Evolutionary conservation across 139 green algal genomes (phyloP).

Genomic region (Nannochloris sp.): DNA sequence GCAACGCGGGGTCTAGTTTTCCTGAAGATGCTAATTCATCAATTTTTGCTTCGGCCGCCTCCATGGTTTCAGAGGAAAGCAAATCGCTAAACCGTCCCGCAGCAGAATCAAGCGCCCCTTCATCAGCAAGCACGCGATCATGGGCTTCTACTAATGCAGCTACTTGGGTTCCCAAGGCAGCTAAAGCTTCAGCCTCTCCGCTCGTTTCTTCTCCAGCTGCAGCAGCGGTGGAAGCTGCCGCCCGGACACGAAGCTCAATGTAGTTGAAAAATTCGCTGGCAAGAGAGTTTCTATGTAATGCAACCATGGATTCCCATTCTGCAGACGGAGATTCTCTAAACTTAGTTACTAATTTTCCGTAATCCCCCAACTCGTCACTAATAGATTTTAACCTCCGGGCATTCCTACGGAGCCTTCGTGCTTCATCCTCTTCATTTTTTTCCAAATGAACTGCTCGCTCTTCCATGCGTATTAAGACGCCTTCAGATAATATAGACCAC

Average conservation of each 20-base stretch:
- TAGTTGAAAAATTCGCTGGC: slow-evolving; percentile 50
- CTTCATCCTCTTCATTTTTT: slow-evolving; percentile 6
- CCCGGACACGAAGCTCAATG: slow-evolving; percentile 20
- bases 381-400: slow-evolving; percentile 26
- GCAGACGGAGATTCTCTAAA: slow-evolving; percentile 18
- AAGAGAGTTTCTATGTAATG: slow-evolving; percentile 18
- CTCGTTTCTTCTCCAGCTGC: slow-evolving; percentile 1
- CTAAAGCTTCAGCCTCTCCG: slow-evolving; percentile 31
- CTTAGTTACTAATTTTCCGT: slow-evolving; percentile 18
- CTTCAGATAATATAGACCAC: slow-evolving; percentile 40
- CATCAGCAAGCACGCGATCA: slow-evolving; percentile 29
- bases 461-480: slow-evolving; percentile 42
- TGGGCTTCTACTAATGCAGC: slow-evolving; percentile 29
- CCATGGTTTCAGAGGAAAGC: slow-evolving; percentile 31
- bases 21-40: slow-evolving; percentile 54
- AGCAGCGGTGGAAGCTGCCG: neutral
- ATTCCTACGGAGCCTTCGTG: slow-evolving; percentile 24
- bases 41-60: slow-evolving; percentile 55
- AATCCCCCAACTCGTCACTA: slow-evolving; percentile 32
- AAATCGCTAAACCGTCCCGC: slow-evolving; percentile 27
- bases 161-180: slow-evolving; percentile 26
- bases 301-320: slow-evolving; percentile 51
- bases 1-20: slow-evolving; percentile 60
- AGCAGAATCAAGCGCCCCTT: slow-evolving; percentile 35
- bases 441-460: slow-evolving; percentile 5